Evolutionary conservation across 306 rosid species (phyloP).

Genomic region (Malus asiatica): DNA sequence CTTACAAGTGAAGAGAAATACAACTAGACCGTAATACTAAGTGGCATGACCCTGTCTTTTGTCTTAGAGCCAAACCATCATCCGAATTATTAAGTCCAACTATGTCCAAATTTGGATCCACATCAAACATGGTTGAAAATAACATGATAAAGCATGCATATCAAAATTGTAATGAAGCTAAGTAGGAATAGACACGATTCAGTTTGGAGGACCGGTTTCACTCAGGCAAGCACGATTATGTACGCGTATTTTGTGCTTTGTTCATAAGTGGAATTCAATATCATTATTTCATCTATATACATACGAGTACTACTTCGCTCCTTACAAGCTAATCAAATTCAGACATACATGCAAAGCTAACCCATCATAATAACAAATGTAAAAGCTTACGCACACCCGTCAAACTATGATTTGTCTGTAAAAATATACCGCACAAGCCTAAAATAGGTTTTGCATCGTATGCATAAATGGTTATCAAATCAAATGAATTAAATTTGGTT

Average conservation of each 20-base stretch:
- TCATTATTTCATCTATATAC: neutral
- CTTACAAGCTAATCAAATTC: neutral
- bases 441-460: neutral
- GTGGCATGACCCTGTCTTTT: neutral
- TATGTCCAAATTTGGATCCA: neutral
- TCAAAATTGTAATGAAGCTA: neutral
- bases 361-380: neutral
- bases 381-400: neutral
- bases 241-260: neutral
- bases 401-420: neutral
- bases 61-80: neutral
- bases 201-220: neutral
- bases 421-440: neutral
- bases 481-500: conserved; percentile 14
- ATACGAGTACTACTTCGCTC: neutral
- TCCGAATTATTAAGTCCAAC: neutral
- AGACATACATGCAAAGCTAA: neutral
- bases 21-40: too few species aligned
- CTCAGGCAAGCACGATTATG: neutral
- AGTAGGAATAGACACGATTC: neutral
- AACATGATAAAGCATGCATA: too few species aligned
- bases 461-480: neutral
- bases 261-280: too few species aligned
- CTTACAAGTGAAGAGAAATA: too few species aligned
- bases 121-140: neutral